Conservation (phyloP, 2,329 filamentous ascomycete species). For the Alternaria ventricosa region DNA sequence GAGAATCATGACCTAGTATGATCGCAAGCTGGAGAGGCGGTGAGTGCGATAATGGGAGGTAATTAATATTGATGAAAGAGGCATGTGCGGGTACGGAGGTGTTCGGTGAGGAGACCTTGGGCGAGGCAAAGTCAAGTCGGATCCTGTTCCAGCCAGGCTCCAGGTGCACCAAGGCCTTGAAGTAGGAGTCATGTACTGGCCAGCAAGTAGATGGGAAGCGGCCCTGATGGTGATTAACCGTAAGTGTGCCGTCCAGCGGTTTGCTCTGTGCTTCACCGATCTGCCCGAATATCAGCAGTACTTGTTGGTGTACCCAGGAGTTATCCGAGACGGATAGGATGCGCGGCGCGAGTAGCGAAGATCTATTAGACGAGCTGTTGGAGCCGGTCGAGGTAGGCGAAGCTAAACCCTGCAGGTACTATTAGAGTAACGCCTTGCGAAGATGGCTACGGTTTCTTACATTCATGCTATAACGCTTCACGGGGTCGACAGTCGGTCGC, state of each 20-base stretch:
- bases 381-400: constrained; percentile 58
- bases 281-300: constrained; percentile 80
- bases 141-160: constrained; percentile 87
- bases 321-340: constrained; percentile 81
- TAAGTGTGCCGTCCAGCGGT: constrained; percentile 78
- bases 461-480: constrained; percentile 64
- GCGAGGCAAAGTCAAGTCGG: constrained; percentile 85
- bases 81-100: constrained; percentile 75
- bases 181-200: constrained; percentile 88
- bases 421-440: constrained; percentile 2
- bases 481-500: constrained; percentile 42
- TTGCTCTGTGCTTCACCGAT: constrained; percentile 75
- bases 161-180: constrained; percentile 91
- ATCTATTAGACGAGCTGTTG: constrained; percentile 59
- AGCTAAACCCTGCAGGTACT: constrained; percentile 56
- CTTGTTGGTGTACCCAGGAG: constrained; percentile 93
- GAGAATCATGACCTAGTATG: constrained; percentile 85
- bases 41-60: constrained; percentile 76
- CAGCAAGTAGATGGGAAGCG: constrained; percentile 81
- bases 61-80: constrained; percentile 82
- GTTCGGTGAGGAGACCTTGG: constrained; percentile 75
- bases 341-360: constrained; percentile 81
- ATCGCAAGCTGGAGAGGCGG: constrained; percentile 91
- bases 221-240: constrained; percentile 82
- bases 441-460: constrained; percentile 23